Evolutionary conservation across 768 basidiomycete species (phyloP).

Genomic region (Hydnomerulius pinastri): DNA sequence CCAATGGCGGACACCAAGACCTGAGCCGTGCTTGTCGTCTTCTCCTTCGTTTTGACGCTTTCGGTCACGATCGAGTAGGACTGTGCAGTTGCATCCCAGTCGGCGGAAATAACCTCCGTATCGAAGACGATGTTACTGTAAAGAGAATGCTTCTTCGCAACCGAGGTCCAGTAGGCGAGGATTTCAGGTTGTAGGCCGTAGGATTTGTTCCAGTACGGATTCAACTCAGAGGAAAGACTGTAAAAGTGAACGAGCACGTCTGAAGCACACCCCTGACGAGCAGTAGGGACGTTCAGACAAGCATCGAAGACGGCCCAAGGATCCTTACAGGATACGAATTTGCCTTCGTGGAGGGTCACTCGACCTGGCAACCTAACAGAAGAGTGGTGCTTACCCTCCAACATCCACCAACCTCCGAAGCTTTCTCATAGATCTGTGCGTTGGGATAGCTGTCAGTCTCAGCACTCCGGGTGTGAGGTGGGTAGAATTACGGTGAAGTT

Average conservation of each 20-base stretch:
- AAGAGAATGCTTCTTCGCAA: constrained; percentile 43
- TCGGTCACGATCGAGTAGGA: constrained; percentile 37
- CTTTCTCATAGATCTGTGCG: constrained; percentile 46
- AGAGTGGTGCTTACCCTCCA: constrained; percentile 42
- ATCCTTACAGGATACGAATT: constrained; percentile 18
- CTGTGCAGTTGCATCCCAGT: constrained; percentile 42
- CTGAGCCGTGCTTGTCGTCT: constrained; percentile 35
- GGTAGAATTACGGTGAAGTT: constrained; percentile 39
- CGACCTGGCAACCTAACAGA: not conserved
- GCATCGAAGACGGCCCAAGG: not conserved
- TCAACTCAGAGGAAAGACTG: constrained; percentile 44
- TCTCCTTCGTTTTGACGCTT: constrained; percentile 31
- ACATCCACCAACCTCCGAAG: constrained; percentile 45
- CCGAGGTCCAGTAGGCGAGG: constrained; percentile 40
- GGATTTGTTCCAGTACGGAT: constrained; percentile 41
- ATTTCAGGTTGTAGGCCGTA: constrained; percentile 42
- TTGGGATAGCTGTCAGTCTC: not conserved
- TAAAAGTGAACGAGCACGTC: constrained; percentile 42
- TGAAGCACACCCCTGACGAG: constrained; percentile 41
- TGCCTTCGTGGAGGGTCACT: constrained; percentile 7
- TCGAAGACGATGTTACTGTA: constrained; percentile 41
- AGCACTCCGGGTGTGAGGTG: not conserved
- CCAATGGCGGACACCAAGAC: constrained; percentile 52
- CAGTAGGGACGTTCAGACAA: not conserved
- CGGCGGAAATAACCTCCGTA: constrained; percentile 40